Evolutionary conservation across 148 eudicot genomes (phyloP), one percentile per base, ranked within the genome.

Genomic region (Gaultheria prostrata): DNA sequence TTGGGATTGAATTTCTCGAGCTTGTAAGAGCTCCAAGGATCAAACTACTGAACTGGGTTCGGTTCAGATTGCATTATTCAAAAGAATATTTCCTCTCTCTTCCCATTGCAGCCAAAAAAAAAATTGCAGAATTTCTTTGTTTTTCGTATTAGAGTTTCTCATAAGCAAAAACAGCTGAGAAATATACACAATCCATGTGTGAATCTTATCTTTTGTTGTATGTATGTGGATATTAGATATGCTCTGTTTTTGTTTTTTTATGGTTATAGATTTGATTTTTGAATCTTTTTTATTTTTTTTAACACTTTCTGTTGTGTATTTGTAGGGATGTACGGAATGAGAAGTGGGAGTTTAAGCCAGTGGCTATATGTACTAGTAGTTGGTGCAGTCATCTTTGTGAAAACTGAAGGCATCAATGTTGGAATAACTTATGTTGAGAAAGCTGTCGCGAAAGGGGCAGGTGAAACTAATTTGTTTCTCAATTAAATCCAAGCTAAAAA

Each of bases 361-460:
- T 91, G 90, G 92, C 45, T 89, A 21, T 79, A 43, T 82, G 43
- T 85, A 21, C 28, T 90, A 57, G 87, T 82, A 53, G 87, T 82
- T 46, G 88, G 84, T 78, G 48, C 86, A 32, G 56, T 92, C 45
- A 75, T 88, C 71, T 76, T 88, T 79, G 21, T 87, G 82, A 85
- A 77, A 90, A 80, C 89, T 79, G 86, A 92, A 80, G 88, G 92
- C 51, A 85, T 86, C 77, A 67, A 78, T 85, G 97, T 91, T 82
- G 87, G 86, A 45, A 95, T 95, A 65, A 93, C 93, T 48, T 89
- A 87, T 84, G 84, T 95, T 77, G 78, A 91, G 76, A 88, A 80
- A 89, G 98, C 98, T 33, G 95, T 93, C 35, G 93, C 93, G 7
- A 93, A 95, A 85, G 98, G 98, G 84, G 98, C 94, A 85, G 98